A percentile compares a stretch with the other conserved stretches of the same genome.
These are phyloP conservation scores for Eutrema heterophyllum DNA, from an alignment of 345 rosid species.

Conservation along the genomic window DNA sequence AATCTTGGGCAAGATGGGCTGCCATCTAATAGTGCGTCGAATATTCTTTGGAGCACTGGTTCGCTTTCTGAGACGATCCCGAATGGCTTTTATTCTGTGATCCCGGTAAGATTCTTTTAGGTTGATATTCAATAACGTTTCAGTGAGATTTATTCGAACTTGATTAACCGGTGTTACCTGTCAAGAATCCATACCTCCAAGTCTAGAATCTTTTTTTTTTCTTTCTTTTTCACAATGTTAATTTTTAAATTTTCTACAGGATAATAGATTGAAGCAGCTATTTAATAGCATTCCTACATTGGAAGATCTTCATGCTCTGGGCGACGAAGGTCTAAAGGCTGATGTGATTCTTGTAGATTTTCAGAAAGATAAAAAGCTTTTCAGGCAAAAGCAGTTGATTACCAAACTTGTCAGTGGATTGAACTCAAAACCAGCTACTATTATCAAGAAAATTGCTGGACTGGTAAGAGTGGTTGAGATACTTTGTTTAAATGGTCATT, in stretches of 20 bases:
- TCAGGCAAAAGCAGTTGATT: constrained; percentile 79
- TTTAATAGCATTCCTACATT: constrained; percentile 71
- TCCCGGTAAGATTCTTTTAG: constrained; percentile 46
- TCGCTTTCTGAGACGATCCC: constrained; percentile 77
- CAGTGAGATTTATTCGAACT: neutral
- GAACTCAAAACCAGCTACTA: constrained; percentile 80
- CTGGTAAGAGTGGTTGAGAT: constrained; percentile 51
- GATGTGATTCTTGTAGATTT: constrained; percentile 85
- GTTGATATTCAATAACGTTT: constrained; percentile 6
- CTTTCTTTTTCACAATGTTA: neutral
- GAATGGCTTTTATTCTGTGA: constrained; percentile 84
- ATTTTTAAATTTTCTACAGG: constrained; percentile 39
- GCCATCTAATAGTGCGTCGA: constrained; percentile 69
- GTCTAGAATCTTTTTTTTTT: neutral
- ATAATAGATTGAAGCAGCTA: constrained; percentile 69
- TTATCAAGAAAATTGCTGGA: constrained; percentile 90
- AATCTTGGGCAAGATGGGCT: constrained; percentile 57
- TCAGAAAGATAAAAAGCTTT: constrained; percentile 81
- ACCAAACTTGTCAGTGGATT: constrained; percentile 72
- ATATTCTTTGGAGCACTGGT: constrained; percentile 88
- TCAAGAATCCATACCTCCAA: neutral
- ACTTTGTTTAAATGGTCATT: neutral
- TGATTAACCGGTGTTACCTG: neutral
- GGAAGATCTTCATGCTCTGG: constrained; percentile 84
- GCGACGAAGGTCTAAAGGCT: constrained; percentile 62